phyloP scores from a whole-genome alignment of 176 grass and related monocot species.

The Poa pratensis region DNA sequence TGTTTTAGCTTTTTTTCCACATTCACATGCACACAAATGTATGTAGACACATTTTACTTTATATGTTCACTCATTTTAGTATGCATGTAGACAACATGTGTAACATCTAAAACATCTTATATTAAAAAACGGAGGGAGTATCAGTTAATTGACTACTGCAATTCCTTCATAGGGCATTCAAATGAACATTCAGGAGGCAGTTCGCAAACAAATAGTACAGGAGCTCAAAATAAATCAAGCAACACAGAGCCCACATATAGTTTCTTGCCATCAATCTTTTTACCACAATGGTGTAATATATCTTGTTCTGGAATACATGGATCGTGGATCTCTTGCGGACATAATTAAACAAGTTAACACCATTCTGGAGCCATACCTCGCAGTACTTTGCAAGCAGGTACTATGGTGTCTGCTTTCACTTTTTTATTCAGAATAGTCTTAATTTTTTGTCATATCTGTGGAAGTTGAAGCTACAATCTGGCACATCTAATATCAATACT shows the following conservation, averaged over 20 bases:
- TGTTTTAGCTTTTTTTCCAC: too few relatives aligned
- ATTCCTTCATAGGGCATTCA: slow-evolving; percentile 76
- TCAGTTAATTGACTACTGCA: slow-evolving; percentile 9
- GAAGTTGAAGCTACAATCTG: slow-evolving; percentile 19
- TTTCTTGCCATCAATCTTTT: slow-evolving; percentile 93
- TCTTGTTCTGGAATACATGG: slow-evolving; percentile 98
- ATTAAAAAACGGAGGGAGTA: too few relatives aligned
- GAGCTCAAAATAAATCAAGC: slow-evolving; percentile 99
- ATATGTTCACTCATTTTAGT: too few relatives aligned
- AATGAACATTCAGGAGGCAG: slow-evolving; percentile 96
- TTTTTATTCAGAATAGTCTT: slow-evolving; percentile 18
- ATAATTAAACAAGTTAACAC: slow-evolving; percentile 97
- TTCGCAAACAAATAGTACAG: slow-evolving; percentile 97
- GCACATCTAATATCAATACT: slow-evolving; percentile 15
- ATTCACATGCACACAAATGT: too few relatives aligned
- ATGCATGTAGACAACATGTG: too few relatives aligned
- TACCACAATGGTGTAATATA: slow-evolving; percentile 99
- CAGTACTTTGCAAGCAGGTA: slow-evolving; percentile 96
- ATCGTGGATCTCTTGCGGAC: slow-evolving; percentile 89
- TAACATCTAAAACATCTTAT: too few relatives aligned
- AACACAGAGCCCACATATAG: slow-evolving; percentile 72
- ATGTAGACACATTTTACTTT: too few relatives aligned
- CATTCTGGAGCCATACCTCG: slow-evolving; percentile 93
- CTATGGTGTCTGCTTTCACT: slow-evolving; percentile 30
- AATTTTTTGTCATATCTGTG: neutral